Evolutionary conservation across 169 alveolate species (phyloP).

Genomic region (Cryptosporidium viatorum): DNA sequence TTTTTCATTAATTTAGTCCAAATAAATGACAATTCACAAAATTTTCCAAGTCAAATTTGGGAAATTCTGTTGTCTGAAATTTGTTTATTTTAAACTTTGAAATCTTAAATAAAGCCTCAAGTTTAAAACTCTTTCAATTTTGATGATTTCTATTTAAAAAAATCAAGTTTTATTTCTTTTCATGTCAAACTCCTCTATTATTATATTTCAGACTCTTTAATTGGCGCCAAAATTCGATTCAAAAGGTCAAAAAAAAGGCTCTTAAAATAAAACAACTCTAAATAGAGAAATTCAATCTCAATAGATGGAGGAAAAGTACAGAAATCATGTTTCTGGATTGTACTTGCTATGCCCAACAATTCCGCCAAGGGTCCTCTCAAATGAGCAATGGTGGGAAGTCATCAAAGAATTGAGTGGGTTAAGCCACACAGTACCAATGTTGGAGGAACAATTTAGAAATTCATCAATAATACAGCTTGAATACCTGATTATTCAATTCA

Average conservation of each 20-base stretch:
- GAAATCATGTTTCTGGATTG: conserved; percentile 48
- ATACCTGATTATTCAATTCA: conserved; percentile 32
- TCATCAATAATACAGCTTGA: conserved; percentile 51
- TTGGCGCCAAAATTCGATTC: background rate
- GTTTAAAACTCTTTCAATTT: background rate
- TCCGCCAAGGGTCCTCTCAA: conserved; percentile 51
- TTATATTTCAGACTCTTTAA: background rate
- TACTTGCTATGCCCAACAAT: conserved; percentile 68
- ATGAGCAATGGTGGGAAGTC: conserved; percentile 74
- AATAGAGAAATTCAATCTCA: background rate
- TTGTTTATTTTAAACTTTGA: too few relatives aligned
- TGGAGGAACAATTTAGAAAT: background rate
- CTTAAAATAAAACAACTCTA: background rate
- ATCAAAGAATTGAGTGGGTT: conserved; percentile 38
- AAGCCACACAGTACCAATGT: conserved; percentile 56
- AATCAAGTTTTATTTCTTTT: background rate
- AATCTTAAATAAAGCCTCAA: too few relatives aligned
- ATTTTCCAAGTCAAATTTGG: background rate
- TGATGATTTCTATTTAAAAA: too few relatives aligned
- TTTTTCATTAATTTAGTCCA: background rate
- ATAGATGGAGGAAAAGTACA: conserved; percentile 54
- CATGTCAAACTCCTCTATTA: background rate
- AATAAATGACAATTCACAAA: background rate
- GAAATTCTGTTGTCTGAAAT: background rate
- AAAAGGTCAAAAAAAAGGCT: background rate